phyloP scores from a whole-genome alignment of 2,329 filamentous ascomycete species.

The Paecilomyces dactylethromorphus region DNA sequence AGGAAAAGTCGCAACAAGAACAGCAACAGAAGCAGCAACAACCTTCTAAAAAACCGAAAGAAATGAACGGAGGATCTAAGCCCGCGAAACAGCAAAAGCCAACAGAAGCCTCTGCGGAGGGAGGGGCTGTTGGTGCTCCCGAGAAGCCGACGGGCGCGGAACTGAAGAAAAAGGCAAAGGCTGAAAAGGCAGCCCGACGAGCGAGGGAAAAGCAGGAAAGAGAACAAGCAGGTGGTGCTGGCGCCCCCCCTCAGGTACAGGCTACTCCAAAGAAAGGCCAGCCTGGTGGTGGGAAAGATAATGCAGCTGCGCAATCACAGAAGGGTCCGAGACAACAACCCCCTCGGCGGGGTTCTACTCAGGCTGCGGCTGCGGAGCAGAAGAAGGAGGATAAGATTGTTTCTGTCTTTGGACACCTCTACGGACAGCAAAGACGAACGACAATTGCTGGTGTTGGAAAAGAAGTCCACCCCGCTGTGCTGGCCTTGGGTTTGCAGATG shows the following conservation, averaged over 20 bases:
- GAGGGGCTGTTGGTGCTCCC: constrained; percentile 17
- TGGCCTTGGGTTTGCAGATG: constrained; percentile 85
- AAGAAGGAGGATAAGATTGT: constrained; percentile 60
- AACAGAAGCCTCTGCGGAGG: constrained; percentile 15
- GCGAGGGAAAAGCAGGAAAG: constrained; percentile 59
- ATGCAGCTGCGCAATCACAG: constrained; percentile 15
- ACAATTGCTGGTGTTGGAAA: constrained; percentile 56
- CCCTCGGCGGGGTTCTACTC: constrained; percentile 30
- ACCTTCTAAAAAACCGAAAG: constrained; percentile 14
- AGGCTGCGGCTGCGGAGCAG: constrained; percentile 34
- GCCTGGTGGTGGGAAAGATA: constrained; percentile 15
- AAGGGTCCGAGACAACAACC: constrained; percentile 23
- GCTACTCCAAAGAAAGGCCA: constrained; percentile 24
- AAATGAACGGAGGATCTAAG: constrained; percentile 16
- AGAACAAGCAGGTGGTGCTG: constrained; percentile 37
- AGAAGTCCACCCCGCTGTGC: constrained; percentile 77
- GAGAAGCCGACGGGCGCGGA: constrained; percentile 52
- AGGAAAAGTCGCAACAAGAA: constrained; percentile 5
- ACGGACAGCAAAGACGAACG: constrained; percentile 65
- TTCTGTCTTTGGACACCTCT: constrained; percentile 76
- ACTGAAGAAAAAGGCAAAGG: constrained; percentile 82
- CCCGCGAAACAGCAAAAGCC: constrained; percentile 16
- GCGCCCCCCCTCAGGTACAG: constrained; percentile 16
- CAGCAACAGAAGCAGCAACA: constrained; percentile 4
- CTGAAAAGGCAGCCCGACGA: constrained; percentile 82